Percentiles rank a stretch among this genome's conserved stretches.
phyloP scores from a whole-genome alignment of 352 stramenopile species.

The Phytophthora podocarpi region DNA sequence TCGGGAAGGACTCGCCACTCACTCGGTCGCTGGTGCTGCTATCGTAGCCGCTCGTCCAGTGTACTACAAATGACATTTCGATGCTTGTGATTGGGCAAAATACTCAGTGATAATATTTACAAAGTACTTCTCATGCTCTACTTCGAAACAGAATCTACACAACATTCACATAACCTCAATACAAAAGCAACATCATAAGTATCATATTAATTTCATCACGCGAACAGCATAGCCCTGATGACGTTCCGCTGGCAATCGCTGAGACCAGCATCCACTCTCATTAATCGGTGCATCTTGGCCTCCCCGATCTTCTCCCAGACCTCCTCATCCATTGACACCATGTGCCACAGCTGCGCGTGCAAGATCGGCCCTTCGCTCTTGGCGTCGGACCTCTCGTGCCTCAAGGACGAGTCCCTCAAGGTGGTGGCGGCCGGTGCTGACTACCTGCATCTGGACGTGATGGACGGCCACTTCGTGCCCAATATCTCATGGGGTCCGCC shows the following conservation, averaged over 20 bases:
- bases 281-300: not conserved
- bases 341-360: constrained; percentile 84
- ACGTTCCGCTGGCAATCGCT: constrained; percentile 21
- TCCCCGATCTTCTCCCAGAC: not conserved
- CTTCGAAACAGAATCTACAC: not conserved
- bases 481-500: constrained; percentile 97
- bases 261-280: constrained; percentile 1
- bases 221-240: constrained; percentile 21
- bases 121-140: too few relatives aligned
- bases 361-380: constrained; percentile 95
- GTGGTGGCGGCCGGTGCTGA: constrained; percentile 92
- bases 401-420: constrained; percentile 91
- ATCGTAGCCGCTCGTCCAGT: constrained; percentile 33
- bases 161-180: not conserved
- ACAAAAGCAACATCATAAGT: not conserved
- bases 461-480: constrained; percentile 98
- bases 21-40: constrained; percentile 9
- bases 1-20: constrained; percentile 1
- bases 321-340: constrained; percentile 23
- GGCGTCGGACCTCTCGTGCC: constrained; percentile 93
- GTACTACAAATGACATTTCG: not conserved
- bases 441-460: constrained; percentile 98
- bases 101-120: too few relatives aligned
- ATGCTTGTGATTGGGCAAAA: constrained; percentile 17
- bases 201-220: not conserved